These are phyloP conservation scores for Phytophthora pinifolia DNA, from an alignment of 352 stramenopile species.

Conservation along the genomic window DNA sequence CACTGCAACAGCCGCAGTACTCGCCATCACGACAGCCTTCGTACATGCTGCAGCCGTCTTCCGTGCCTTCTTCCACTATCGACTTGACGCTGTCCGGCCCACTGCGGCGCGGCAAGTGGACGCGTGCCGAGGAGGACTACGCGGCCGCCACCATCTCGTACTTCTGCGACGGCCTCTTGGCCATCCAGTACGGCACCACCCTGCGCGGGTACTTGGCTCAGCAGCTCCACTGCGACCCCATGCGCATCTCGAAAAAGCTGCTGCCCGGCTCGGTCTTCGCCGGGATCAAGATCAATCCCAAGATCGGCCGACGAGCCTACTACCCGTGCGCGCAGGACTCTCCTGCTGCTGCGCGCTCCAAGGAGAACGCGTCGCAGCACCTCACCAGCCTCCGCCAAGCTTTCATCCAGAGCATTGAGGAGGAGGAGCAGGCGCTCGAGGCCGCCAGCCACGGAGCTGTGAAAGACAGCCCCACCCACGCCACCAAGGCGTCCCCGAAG, in stretches of 20 bases:
- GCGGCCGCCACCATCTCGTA: slow-evolving; percentile 68
- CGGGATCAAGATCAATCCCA: slow-evolving; percentile 70
- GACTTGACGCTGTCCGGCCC: slow-evolving; percentile 37
- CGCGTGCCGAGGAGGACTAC: slow-evolving; percentile 63
- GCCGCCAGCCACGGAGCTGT: slow-evolving; percentile 4
- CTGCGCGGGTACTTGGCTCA: slow-evolving; percentile 71
- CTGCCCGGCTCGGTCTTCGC: slow-evolving; percentile 60
- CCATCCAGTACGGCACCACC: slow-evolving; percentile 73
- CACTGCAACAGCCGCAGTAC: slow-evolving; percentile 22
- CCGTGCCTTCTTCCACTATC: background rate
- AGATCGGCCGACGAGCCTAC: slow-evolving; percentile 71
- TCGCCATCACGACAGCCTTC: slow-evolving; percentile 12
- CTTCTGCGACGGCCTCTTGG: slow-evolving; percentile 63
- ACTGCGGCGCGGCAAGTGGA: slow-evolving; percentile 74
- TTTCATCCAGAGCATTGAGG: slow-evolving; percentile 67
- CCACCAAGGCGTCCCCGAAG: slow-evolving; percentile 8
- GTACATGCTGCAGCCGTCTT: slow-evolving; percentile 10
- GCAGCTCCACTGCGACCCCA: slow-evolving; percentile 72
- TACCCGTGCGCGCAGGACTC: slow-evolving; percentile 60
- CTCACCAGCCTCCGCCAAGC: slow-evolving; percentile 38
- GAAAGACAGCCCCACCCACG: slow-evolving; percentile 15
- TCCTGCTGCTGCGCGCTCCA: slow-evolving; percentile 36
- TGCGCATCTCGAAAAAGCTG: slow-evolving; percentile 83
- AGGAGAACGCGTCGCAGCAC: slow-evolving; percentile 41
- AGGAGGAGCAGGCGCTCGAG: slow-evolving; percentile 45